Evolutionary conservation across 345 rosid species (phyloP).

Genomic region (Syzygium aqueum): DNA sequence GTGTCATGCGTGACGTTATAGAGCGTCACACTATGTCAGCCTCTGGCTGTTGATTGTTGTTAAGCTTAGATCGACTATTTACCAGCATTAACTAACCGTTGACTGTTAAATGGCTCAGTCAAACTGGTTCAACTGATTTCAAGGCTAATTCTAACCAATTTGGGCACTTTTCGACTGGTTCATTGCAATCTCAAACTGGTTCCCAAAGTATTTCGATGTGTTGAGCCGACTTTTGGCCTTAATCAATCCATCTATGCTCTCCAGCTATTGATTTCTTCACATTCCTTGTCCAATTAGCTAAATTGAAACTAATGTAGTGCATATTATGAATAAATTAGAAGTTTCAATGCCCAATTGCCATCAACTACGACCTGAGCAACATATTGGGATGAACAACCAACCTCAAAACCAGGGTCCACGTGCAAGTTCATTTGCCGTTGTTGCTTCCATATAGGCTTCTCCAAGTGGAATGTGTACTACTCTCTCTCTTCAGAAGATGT

Average conservation of each 20-base stretch:
- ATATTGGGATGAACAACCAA: not conserved
- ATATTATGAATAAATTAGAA: too few relatives aligned
- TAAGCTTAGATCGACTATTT: rapidly evolving
- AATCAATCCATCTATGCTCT: too few relatives aligned
- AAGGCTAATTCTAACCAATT: not conserved
- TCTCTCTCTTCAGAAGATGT: not conserved
- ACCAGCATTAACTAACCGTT: not conserved
- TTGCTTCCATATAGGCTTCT: not conserved
- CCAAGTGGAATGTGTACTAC: rapidly evolving
- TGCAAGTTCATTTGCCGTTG: not conserved
- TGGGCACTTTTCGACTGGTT: not conserved
- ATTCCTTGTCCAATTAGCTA: too few relatives aligned
- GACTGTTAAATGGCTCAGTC: not conserved
- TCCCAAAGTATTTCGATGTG: too few relatives aligned
- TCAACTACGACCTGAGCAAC: not conserved
- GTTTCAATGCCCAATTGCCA: not conserved
- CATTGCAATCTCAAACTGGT: too few relatives aligned
- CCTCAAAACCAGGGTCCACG: not conserved
- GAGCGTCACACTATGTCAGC: not conserved
- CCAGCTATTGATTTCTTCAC: too few relatives aligned
- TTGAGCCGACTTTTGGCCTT: too few relatives aligned
- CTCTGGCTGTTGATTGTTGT: not conserved
- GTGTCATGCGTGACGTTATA: too few relatives aligned
- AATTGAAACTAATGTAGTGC: too few relatives aligned
- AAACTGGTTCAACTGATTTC: not conserved